Base-by-base conservation (phyloP, 2,329 filamentous ascomycete species). In the Kalaharituber pfeilii region DNA sequence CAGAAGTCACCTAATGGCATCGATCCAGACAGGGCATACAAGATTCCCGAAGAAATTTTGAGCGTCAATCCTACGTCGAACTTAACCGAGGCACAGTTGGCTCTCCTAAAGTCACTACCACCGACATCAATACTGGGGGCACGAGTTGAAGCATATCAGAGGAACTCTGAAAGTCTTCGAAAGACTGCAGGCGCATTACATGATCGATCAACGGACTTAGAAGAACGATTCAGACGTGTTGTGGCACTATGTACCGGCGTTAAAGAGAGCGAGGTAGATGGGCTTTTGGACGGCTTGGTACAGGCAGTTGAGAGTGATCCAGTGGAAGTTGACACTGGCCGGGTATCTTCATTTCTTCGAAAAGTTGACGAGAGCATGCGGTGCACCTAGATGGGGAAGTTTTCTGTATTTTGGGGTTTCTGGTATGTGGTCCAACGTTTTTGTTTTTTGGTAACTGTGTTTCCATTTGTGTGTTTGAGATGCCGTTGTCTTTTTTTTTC, bases 231-330 rank as follows among this genome's bases (percentile, higher is more conserved):
- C 66, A 78, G 87, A 25, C 84, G 82, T 60, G 85, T 96, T 27
- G 86, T 98, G 24, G 80, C 83, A 53, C 72, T 95, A 11, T 95
- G 89, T 66, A 94, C 87, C 0, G 81, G 80, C 7, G 84, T 88
- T 29, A 75, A 79, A 0, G 86, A 93, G 58, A 74, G 75, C 7
- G 78, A 86, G 55, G 84, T 96, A 13, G 91, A 96, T 62, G 77
- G 78, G 55, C 77, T 87, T 51, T 73, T 95, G 0, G 84, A 86
- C 52, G 80, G 80, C 2, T 72, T 98, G 44, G 78, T 93, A 49
- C 80, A 85, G 58, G 91, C 91, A 1, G 83, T 96, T 2, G 89
- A 94, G 69, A 94, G 87, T 64, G 88, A 95, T 66, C 77, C 75
- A 53, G 77, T 79, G 6, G 82, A 85, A 62, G 72, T 86, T 1